Evolutionary conservation across 768 basidiomycete genomes (phyloP).

Genomic region (Mycena chlorophos): DNA sequence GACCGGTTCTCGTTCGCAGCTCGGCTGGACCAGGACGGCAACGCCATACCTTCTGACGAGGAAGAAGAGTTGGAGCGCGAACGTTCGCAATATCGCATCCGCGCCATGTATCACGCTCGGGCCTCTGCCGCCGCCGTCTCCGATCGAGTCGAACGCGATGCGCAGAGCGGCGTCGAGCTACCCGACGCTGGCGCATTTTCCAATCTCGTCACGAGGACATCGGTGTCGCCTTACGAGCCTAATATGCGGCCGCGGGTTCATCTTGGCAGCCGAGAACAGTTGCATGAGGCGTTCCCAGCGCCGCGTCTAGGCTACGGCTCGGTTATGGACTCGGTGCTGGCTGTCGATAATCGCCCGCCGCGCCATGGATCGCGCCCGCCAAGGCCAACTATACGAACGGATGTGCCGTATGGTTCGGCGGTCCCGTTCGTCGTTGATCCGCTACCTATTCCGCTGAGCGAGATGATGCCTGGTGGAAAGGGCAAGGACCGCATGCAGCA

Average conservation of each 20-base stretch:
- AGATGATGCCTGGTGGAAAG: conserved; percentile 43
- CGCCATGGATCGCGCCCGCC: not conserved
- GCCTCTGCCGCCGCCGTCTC: conserved; percentile 18
- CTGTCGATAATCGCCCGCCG: conserved; percentile 18
- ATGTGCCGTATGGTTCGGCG: conserved; percentile 19
- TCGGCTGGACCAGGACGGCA: conserved; percentile 57
- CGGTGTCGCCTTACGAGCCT: conserved; percentile 23
- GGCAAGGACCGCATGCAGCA: conserved; percentile 18
- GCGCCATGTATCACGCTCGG: conserved; percentile 31
- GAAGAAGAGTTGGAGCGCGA: conserved; percentile 60
- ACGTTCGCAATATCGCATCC: conserved; percentile 49
- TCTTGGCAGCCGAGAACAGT: conserved; percentile 18
- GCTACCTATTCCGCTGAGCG: conserved; percentile 55
- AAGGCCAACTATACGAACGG: conserved; percentile 7
- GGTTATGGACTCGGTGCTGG: conserved; percentile 20
- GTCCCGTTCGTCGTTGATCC: conserved; percentile 43
- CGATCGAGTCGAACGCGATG: conserved; percentile 7
- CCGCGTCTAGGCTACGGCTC: conserved; percentile 18
- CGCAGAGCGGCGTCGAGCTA: conserved; percentile 8
- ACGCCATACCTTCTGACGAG: conserved; percentile 62
- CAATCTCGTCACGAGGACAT: conserved; percentile 21
- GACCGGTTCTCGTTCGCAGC: conserved; percentile 29
- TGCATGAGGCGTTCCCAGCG: not conserved
- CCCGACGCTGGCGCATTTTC: conserved; percentile 6
- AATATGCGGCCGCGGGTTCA: conserved; percentile 24